Evolutionary conservation across 495 filamentous ascomycete species (phyloP), one percentile per base, ranked within the genome.

Genomic region (Hypoxylon subgilvum): DNA sequence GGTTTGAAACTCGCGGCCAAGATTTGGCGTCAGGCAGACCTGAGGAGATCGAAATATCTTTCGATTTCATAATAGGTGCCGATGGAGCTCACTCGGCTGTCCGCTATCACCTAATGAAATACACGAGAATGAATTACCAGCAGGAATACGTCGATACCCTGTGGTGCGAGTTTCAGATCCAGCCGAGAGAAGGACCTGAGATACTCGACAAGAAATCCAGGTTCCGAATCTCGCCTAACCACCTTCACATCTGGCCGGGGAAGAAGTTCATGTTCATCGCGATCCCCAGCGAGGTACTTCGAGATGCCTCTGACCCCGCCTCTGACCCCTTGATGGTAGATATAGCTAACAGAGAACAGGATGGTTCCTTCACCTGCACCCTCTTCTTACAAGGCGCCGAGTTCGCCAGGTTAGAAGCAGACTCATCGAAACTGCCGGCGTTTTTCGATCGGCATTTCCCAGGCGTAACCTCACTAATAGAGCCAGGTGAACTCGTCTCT

Each of bases 171-270:
- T 96, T 97, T 69, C 86, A 85, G 34, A 93, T 99, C 53, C 76
- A 82, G 1, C 66, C 76, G 2, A 69, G 62, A 27, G 52, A 68
- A 17, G 57, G 42, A 4, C 17, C 52, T 2, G 35, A 59, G 3
- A 52, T 57, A 19, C 74, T 78, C 0, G 67, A 78, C 10, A 57
- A 73, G 16, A 75, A 79, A 8, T 79, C 81, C 21, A 81, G 76
- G 57, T 99, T 92, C 69, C 76, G 76, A 23, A 89, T 97, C 48
- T 91, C 89, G 0, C 90, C 91, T 12, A 88, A 96, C 69, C 91
- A 97, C 65, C 81, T 99, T 1, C 94, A 99, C 70, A 99, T 99
- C 73, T 99, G 94, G 94, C 94, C 94, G 1, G 90, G 88, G 17
- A 84, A 85, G 57, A 83, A 90, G 9, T 89, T 91, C 68, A 97